Percentiles rank a stretch among this genome's conserved stretches.
phyloP scores from a whole-genome alignment of 257 asterid genomes.

The Penstemon newberryi region DNA sequence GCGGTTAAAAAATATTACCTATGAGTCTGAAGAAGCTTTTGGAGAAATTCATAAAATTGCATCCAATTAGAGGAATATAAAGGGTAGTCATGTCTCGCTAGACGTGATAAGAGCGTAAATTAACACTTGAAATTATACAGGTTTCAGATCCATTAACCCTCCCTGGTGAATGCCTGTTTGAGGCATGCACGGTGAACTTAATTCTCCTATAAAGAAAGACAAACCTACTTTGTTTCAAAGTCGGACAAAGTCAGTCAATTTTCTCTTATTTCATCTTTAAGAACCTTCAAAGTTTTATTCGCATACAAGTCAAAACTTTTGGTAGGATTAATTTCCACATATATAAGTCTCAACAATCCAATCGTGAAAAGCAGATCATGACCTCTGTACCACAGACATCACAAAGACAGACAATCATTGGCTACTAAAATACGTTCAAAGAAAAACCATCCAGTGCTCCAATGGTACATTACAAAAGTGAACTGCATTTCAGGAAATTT shows the following conservation, averaged over 20 bases:
- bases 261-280: background rate
- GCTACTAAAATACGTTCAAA: conserved; percentile 13
- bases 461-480: conserved; percentile 3
- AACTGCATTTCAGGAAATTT: conserved; percentile 7
- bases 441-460: conserved; percentile 10
- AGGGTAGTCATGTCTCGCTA: background rate
- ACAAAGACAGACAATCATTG: conserved; percentile 3
- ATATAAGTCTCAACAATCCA: conserved; percentile 7
- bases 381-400: conserved; percentile 1
- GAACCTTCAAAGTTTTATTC: conserved; percentile 18
- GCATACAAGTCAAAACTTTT: background rate
- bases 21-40: conserved; percentile 1
- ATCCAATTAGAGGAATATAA: background rate
- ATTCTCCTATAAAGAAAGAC: too few species aligned
- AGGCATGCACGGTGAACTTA: too few species aligned
- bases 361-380: background rate
- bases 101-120: too few species aligned
- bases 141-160: background rate
- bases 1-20: background rate
- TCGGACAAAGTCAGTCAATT: background rate
- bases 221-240: background rate
- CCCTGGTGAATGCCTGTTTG: background rate
- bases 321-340: conserved; percentile 13
- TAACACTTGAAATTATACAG: background rate
- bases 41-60: background rate